These are phyloP conservation scores for Dalbergia cultrata DNA, from an alignment of 306 rosid species.

Conservation along the genomic window DNA sequence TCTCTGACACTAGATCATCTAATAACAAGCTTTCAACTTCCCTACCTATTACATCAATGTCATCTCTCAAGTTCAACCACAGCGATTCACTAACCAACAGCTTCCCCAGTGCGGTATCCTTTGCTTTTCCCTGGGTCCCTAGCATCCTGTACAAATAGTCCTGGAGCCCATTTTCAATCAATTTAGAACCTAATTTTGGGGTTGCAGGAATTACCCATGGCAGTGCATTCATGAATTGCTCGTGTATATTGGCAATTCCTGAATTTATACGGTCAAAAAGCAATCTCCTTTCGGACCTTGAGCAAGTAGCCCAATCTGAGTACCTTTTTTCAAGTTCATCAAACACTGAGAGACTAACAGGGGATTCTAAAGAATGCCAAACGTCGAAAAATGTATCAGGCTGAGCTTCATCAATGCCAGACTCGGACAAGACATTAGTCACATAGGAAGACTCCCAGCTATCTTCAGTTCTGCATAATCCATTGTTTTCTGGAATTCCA, in stretches of 20 bases:
- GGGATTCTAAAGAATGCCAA: constrained; percentile 75
- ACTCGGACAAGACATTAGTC: constrained; percentile 60
- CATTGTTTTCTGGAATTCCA: constrained; percentile 42
- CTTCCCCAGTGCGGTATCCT: constrained; percentile 59
- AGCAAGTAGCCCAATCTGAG: constrained; percentile 48
- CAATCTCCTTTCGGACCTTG: constrained; percentile 77
- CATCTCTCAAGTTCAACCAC: constrained; percentile 68
- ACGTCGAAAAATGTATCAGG: constrained; percentile 48
- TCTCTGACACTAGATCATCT: constrained; percentile 79
- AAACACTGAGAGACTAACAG: constrained; percentile 67
- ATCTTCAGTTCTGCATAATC: constrained; percentile 51
- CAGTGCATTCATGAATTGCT: constrained; percentile 56
- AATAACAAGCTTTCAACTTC: constrained; percentile 70
- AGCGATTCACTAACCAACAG: constrained; percentile 59
- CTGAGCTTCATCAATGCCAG: constrained; percentile 58
- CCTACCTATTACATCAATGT: constrained; percentile 68
- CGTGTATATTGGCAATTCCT: constrained; percentile 63
- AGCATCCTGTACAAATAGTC: constrained; percentile 60
- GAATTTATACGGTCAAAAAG: constrained; percentile 82
- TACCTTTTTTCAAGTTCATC: constrained; percentile 81
- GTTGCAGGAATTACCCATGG: constrained; percentile 64
- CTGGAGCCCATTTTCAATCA: constrained; percentile 51
- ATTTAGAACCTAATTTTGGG: constrained; percentile 41
- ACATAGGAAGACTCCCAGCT: constrained; percentile 79
- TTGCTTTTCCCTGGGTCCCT: constrained; percentile 54